phyloP scores from a whole-genome alignment of 805 yeast genomes.

The Suhomyces vadensis region DNA sequence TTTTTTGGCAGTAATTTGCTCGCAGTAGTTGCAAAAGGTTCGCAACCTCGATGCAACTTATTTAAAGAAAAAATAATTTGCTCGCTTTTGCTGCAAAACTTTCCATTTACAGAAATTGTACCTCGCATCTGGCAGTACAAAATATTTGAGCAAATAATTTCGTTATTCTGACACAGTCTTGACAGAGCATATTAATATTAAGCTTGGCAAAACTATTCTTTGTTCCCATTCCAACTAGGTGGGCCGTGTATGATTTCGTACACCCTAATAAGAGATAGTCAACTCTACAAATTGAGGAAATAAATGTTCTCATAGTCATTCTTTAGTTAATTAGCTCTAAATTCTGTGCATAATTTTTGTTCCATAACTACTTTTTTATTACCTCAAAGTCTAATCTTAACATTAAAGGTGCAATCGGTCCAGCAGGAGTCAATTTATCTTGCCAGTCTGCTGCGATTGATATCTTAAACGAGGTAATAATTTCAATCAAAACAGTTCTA shows the following conservation, averaged over 20 bases:
- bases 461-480: conserved; percentile 39
- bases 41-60: background rate
- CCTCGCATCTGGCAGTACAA: background rate
- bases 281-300: too few relatives aligned
- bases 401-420: conserved; percentile 53
- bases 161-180: background rate
- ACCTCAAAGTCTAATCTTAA: conserved; percentile 23
- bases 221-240: too few relatives aligned
- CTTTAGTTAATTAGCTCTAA: too few relatives aligned
- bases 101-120: background rate
- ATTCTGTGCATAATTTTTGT: too few relatives aligned
- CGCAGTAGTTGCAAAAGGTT: background rate
- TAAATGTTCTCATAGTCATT: too few relatives aligned
- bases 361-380: background rate
- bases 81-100: conserved; percentile 1
- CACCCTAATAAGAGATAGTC: too few relatives aligned
- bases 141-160: background rate
- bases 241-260: too few relatives aligned
- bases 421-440: conserved; percentile 55
- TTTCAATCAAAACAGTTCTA: conserved; percentile 37
- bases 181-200: too few relatives aligned
- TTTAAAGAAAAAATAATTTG: background rate
- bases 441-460: conserved; percentile 45
- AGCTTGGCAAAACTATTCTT: too few relatives aligned
- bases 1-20: background rate